Base-by-base conservation (phyloP, 495 filamentous ascomycete genomes). In the Penicillium paradoxum region DNA sequence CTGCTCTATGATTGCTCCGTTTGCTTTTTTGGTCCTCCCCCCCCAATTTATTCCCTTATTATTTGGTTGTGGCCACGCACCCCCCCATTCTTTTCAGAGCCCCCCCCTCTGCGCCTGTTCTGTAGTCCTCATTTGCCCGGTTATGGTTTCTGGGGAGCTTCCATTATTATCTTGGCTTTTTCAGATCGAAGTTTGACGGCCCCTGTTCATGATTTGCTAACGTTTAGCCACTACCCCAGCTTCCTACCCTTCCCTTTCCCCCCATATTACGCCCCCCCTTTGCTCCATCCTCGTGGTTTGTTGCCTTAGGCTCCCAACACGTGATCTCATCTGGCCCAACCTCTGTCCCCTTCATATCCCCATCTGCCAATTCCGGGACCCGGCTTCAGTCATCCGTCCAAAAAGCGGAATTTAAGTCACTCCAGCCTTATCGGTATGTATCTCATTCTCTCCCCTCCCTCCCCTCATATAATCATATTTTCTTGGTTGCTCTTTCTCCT, bases 401-500 rank as follows among this genome's bases (percentile, higher is more conserved):
- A 64, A 66, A 73, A 65, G 72, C 69, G 72, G 72, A 68, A 73
- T 70, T 69, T 68, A 67, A 68, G 57, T 64, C 69, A 59, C 60
- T 69, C 71, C 71, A 75, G 62, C 70, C 70, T 75, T 70, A 68
- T 76, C 72, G 71, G 73, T 76, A 76, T 69, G 73, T 76, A 69
- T 50, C 57, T 60, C 41, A 51, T 55, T 48, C 41, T 29, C 59
- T 42, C 54, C 49, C 42, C 32, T 47, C 36, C 33, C 24, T 49
- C 21, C 30, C 30, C 30, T 37, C 10, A 4, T 4, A 15, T 24
- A 14, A 40, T 32, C 19, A 34, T 54, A 24, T 14, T 44, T 41
- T 37, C 27, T 18, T 19, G 49, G 34, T 50, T 22, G 21, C 45
- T 24, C 34, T 14, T 41, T 34, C 34, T 46, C n/a, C 24, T 27